Percentiles rank a stretch among this genome's conserved stretches.
Evolutionary conservation across 345 rosid genomes (phyloP).

Genomic region (Murraya koenigii): DNA sequence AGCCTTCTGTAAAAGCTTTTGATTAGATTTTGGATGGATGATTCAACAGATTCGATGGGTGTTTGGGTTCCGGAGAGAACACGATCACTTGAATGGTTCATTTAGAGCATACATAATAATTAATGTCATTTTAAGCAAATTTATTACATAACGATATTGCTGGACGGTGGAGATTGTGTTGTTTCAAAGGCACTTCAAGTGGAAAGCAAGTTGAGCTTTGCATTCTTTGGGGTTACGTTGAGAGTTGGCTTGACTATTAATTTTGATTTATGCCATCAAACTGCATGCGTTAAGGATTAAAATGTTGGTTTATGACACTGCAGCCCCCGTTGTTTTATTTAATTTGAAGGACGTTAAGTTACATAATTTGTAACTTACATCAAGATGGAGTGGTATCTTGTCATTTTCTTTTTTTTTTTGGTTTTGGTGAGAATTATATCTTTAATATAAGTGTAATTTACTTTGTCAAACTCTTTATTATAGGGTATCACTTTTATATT

Average conservation of each 20-base stretch:
- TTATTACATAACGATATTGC: background rate
- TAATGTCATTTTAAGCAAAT: background rate
- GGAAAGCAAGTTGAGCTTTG: background rate
- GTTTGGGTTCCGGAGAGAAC: background rate
- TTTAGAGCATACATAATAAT: background rate
- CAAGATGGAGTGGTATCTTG: too few species aligned
- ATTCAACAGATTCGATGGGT: conserved; percentile 34
- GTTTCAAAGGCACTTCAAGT: background rate
- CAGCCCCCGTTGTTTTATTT: too few species aligned
- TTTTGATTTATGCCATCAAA: too few species aligned
- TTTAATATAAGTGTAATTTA: too few species aligned
- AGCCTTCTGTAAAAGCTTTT: conserved; percentile 45
- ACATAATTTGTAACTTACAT: too few species aligned
- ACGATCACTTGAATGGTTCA: background rate
- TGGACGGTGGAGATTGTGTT: background rate
- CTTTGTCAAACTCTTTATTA: too few species aligned
- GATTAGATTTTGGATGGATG: conserved; percentile 41
- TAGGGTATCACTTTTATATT: too few species aligned
- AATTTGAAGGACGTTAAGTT: too few species aligned
- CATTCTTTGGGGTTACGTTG: background rate
- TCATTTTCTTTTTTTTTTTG: too few species aligned
- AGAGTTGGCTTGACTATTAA: background rate
- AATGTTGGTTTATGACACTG: too few species aligned
- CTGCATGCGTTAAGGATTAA: background rate
- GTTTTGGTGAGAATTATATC: too few species aligned